Evolutionary conservation across 2,329 filamentous ascomycete species (phyloP).

Genomic region (Trichoderma pleuroti): DNA sequence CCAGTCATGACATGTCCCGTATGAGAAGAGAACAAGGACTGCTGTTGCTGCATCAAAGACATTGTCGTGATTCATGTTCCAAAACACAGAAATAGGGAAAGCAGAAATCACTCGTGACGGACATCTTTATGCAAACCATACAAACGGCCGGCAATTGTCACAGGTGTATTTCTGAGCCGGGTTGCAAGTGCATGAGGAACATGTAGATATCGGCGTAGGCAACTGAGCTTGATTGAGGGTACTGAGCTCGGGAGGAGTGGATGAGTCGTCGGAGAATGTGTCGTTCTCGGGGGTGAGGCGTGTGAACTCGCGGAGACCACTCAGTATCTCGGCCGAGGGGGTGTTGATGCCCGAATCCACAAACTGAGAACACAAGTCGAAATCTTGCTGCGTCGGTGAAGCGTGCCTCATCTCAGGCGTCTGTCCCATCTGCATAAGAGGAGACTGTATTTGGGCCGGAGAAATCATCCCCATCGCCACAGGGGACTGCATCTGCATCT

Average conservation of each 20-base stretch:
- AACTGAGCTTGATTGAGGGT: background rate
- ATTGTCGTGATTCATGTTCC: background rate
- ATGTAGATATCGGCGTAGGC: background rate
- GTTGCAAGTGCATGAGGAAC: background rate
- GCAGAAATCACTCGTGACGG: background rate
- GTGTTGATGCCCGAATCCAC: background rate
- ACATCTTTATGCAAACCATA: background rate
- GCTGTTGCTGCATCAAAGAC: background rate
- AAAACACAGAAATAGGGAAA: background rate
- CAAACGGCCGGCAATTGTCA: background rate
- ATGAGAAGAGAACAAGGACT: background rate
- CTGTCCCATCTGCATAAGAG: background rate
- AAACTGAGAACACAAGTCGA: background rate
- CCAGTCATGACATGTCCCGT: background rate
- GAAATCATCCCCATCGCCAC: background rate
- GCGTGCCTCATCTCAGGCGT: background rate
- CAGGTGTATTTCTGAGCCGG: background rate
- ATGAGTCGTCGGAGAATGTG: background rate
- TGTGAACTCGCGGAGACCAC: background rate
- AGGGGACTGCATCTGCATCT: background rate
- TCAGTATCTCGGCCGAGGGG: background rate
- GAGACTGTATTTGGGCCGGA: background rate
- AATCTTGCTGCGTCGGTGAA: background rate
- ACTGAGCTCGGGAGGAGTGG: background rate
- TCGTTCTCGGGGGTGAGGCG: background rate